phyloP scores from a whole-genome alignment of 495 filamentous ascomycete genomes.

The Penicillium pancosmium region DNA sequence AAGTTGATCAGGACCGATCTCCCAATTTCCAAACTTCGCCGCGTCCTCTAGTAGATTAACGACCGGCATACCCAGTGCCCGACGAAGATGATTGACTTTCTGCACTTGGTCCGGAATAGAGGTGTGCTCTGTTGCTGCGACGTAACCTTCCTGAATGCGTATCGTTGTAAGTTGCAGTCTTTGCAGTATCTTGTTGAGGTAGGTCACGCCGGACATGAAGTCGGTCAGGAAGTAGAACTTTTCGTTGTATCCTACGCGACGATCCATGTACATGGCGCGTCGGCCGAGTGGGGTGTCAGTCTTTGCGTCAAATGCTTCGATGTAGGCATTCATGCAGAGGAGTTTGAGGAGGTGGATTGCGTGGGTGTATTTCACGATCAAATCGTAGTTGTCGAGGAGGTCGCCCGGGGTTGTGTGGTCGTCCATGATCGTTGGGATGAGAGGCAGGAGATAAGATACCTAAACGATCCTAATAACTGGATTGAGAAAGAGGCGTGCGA shows the following conservation, averaged over 20 bases:
- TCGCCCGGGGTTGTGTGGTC: background rate
- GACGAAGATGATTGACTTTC: constrained; percentile 1
- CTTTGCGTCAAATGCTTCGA: background rate
- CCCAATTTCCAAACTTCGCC: background rate
- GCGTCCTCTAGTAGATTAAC: background rate
- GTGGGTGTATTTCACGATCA: background rate
- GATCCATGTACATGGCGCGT: background rate
- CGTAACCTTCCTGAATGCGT: background rate
- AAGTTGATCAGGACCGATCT: constrained; percentile 1
- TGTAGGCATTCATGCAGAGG: constrained; percentile 1
- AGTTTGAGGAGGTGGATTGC: constrained; percentile 1
- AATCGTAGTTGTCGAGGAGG: background rate
- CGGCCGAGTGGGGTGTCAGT: background rate
- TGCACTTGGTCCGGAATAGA: background rate
- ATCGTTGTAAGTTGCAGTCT: background rate
- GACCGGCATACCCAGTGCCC: background rate
- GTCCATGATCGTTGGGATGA: background rate
- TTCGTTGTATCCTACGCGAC: background rate
- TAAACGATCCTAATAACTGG: background rate
- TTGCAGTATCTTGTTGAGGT: background rate
- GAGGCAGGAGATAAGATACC: background rate
- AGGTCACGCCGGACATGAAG: background rate
- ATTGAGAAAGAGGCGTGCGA: background rate
- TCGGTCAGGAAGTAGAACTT: background rate
- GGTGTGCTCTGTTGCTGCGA: background rate